Percentiles rank a stretch among this genome's conserved stretches.
These are phyloP conservation scores for Pichia occidentalis DNA, from an alignment of 805 yeast species.

Conservation along the genomic window DNA sequence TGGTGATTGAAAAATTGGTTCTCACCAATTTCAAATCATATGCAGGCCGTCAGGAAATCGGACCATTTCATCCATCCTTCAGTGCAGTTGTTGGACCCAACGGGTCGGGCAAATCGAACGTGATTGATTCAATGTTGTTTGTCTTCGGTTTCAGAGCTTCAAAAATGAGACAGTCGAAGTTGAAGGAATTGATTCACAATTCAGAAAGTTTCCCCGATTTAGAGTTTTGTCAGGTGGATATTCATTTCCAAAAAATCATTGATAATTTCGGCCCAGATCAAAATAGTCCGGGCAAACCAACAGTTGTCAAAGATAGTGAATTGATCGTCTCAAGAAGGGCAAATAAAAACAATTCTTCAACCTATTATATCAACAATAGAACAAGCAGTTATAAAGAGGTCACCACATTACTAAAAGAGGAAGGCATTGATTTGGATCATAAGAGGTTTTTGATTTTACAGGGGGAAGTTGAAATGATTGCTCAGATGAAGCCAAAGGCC, in stretches of 20 bases:
- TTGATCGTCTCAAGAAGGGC: constrained; percentile 79
- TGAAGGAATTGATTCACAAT: constrained; percentile 89
- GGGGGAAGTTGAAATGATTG: constrained; percentile 97
- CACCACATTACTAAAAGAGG: constrained; percentile 59
- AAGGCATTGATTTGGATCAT: constrained; percentile 92
- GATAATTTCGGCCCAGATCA: constrained; percentile 35
- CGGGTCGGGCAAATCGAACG: constrained; percentile 95
- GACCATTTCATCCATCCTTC: constrained; percentile 90
- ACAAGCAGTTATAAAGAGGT: constrained; percentile 74
- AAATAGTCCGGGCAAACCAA: constrained; percentile 28
- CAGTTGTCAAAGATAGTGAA: constrained; percentile 46
- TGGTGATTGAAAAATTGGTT: constrained; percentile 69
- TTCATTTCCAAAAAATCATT: constrained; percentile 71
- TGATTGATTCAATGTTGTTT: constrained; percentile 96
- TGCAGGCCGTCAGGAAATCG: constrained; percentile 88
- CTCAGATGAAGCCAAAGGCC: constrained; percentile 98
- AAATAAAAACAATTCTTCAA: constrained; percentile 64
- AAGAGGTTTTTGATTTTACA: constrained; percentile 90
- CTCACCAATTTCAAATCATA: constrained; percentile 89
- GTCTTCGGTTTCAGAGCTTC: constrained; percentile 96
- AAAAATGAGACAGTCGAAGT: constrained; percentile 92
- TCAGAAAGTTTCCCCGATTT: constrained; percentile 67
- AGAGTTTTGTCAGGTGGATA: constrained; percentile 81
- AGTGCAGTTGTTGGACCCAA: constrained; percentile 98
- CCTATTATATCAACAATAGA: constrained; percentile 65